Percentiles rank a stretch among this genome's conserved stretches.
Evolutionary conservation across 1,139 yeast genomes (phyloP).

Genomic region (Yamadazyma friedrichii): DNA sequence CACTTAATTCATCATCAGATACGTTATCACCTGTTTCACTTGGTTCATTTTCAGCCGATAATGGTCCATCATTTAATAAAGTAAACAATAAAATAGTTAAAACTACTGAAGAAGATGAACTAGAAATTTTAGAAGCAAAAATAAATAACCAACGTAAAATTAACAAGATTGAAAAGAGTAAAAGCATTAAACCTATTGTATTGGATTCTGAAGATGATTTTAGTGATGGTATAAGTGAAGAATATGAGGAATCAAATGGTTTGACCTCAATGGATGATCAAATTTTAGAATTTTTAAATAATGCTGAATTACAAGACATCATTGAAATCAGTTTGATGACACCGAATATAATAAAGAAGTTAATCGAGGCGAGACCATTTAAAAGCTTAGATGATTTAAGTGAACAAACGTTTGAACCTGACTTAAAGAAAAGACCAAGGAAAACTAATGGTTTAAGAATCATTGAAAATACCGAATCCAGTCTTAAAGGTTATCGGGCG

Average conservation of each 20-base stretch:
- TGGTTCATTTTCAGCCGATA: not conserved
- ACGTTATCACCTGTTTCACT: not conserved
- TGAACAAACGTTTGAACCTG: slow-evolving; percentile 45
- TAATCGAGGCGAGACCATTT: slow-evolving; percentile 71
- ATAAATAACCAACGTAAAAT: slow-evolving; percentile 33
- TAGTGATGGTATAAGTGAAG: slow-evolving; percentile 43
- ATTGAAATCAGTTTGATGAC: slow-evolving; percentile 76
- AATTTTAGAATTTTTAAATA: slow-evolving; percentile 74
- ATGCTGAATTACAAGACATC: slow-evolving; percentile 71
- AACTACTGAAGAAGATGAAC: slow-evolving; percentile 27
- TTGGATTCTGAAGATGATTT: slow-evolving; percentile 24
- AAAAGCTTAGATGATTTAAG: slow-evolving; percentile 55
- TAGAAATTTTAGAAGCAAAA: slow-evolving; percentile 39
- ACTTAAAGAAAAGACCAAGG: slow-evolving; percentile 35
- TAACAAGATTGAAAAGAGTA: slow-evolving; percentile 11
- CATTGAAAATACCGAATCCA: slow-evolving; percentile 65
- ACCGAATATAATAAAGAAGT: slow-evolving; percentile 61
- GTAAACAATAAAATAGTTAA: not conserved
- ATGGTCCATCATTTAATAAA: not conserved
- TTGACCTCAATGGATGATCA: slow-evolving; percentile 61
- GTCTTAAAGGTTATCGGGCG: slow-evolving; percentile 87
- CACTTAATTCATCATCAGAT: slow-evolving; percentile 14
- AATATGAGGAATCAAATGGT: slow-evolving; percentile 32
- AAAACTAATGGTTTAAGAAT: slow-evolving; percentile 75
- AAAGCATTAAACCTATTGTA: slow-evolving; percentile 10